Percentiles rank a stretch among this genome's conserved stretches.
Evolutionary conservation across 169 alveolate species (phyloP).

Genomic region (Plasmodium coatneyi): DNA sequence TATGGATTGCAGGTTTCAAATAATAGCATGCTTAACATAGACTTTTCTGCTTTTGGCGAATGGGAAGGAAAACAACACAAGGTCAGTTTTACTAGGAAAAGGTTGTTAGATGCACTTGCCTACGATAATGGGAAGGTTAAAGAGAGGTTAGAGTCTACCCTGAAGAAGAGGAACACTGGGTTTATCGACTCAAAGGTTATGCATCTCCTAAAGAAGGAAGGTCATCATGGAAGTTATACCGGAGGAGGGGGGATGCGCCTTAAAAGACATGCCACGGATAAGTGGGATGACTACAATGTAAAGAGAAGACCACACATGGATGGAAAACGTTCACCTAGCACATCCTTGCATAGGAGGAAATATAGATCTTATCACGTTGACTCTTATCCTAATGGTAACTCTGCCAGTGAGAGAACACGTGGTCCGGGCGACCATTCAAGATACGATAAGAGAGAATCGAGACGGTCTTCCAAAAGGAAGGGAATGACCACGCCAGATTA

Average conservation of each 20-base stretch:
- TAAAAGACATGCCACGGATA: not conserved
- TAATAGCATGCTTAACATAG: slow-evolving; percentile 21
- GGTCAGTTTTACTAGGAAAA: not conserved
- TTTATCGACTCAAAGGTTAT: slow-evolving; percentile 36
- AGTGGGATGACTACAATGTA: not conserved
- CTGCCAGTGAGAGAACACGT: not conserved
- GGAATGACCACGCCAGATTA: not conserved
- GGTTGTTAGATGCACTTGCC: slow-evolving; percentile 5
- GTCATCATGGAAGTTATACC: not conserved
- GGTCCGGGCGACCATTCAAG: not conserved
- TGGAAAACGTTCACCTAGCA: not conserved
- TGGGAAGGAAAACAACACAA: slow-evolving; percentile 46
- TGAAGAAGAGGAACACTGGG: not conserved
- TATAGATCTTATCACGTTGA: not conserved
- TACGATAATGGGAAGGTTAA: slow-evolving; percentile 23
- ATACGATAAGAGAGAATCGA: not conserved
- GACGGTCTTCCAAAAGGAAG: slow-evolving; percentile 3
- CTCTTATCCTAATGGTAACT: not conserved
- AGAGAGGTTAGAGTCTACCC: slow-evolving; percentile 4
- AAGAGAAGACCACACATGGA: slow-evolving; percentile 8
- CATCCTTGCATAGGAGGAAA: not conserved
- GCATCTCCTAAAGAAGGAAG: not conserved
- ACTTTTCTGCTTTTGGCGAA: slow-evolving; percentile 21
- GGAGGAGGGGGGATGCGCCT: not conserved
- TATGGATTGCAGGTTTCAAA: slow-evolving; percentile 42